phyloP scores from a whole-genome alignment of 2,329 filamentous ascomycete genomes.

The Beauveria australis region DNA sequence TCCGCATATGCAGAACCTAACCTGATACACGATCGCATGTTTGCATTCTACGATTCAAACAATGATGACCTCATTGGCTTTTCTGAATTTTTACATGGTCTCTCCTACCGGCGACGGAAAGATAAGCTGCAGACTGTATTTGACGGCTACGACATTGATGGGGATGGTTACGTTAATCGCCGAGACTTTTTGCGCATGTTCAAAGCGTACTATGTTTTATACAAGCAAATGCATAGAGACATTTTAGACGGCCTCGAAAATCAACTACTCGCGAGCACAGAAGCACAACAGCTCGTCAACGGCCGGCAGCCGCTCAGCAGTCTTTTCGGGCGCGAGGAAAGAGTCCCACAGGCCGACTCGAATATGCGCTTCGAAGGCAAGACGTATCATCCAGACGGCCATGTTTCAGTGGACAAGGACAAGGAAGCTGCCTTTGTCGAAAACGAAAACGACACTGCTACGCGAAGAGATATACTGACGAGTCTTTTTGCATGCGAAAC shows the following conservation, averaged over 20 bases:
- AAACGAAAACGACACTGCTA: conserved; percentile 51
- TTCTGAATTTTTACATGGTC: conserved; percentile 77
- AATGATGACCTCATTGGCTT: conserved; percentile 85
- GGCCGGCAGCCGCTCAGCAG: conserved; percentile 69
- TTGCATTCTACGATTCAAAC: conserved; percentile 91
- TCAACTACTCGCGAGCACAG: conserved; percentile 65
- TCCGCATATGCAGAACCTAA: conserved; percentile 71
- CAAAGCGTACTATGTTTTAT: conserved; percentile 82
- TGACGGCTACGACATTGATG: conserved; percentile 83
- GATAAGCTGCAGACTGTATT: conserved; percentile 70
- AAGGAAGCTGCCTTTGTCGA: conserved; percentile 48
- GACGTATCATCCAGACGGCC: conserved; percentile 51
- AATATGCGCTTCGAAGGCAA: conserved; percentile 57
- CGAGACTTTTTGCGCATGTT: conserved; percentile 89
- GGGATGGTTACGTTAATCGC: conserved; percentile 76
- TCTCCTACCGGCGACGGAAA: conserved; percentile 61
- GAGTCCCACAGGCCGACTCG: conserved; percentile 55
- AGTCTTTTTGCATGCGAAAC: conserved; percentile 38
- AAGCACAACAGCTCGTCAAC: conserved; percentile 67
- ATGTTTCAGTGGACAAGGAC: conserved; percentile 54
- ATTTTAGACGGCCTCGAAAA: conserved; percentile 71
- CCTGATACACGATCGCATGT: conserved; percentile 92
- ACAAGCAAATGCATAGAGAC: conserved; percentile 81
- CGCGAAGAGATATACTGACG: conserved; percentile 52
- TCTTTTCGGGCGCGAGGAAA: conserved; percentile 63